Base-by-base conservation (phyloP, 345 rosid species). In the Toxicodendron radicans region DNA sequence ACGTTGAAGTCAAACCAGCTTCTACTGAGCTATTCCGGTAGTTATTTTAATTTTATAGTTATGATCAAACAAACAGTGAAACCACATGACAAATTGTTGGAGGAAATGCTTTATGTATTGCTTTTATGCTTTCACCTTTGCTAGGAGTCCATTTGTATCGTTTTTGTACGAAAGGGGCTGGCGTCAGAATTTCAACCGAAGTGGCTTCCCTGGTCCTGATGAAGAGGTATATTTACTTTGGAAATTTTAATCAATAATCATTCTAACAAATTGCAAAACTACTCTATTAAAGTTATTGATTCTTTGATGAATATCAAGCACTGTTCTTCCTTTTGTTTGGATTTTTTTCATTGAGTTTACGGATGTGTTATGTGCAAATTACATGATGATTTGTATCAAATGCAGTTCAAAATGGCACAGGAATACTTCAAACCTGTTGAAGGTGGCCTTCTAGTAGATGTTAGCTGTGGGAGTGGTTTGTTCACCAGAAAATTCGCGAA, bases 401-500 rank as follows among this genome's bases (percentile, higher is more conserved):
- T 89, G 87, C 94, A 92, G 99, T 95, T 91, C 80, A 83, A 82
- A 79, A 90, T 91, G 99, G 99, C 99, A 77, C 96, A 91, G 85
- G 92, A 87, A 74, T 90, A 87, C 83, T 90, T 95, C 74, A 90
- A 89, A 87, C 81, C 90, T 27, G 83, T 85, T 58, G 85, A 88
- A 86, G 93, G 89, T 53, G 97, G 99, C 11, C 73, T 91, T 75
- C 81, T 95, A 66, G 94, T 95, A 21, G 99, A 95, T 87, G 98
- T 91, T 61, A 93, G 97, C 81, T 95, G 93, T 43, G 99, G 98
- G 53, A 95, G 98, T 75, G 99, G 99, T 78, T 85, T 93, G 75
- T 95, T 95, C 78, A 87, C 98, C 11, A 79, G 99, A 58, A 95
- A 93, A 79, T 93, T 91, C 73, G 98, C 89, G 13, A 85, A 90